Evolutionary conservation across 129 eudicot genomes (phyloP).

Genomic region (Arctium lappa): DNA sequence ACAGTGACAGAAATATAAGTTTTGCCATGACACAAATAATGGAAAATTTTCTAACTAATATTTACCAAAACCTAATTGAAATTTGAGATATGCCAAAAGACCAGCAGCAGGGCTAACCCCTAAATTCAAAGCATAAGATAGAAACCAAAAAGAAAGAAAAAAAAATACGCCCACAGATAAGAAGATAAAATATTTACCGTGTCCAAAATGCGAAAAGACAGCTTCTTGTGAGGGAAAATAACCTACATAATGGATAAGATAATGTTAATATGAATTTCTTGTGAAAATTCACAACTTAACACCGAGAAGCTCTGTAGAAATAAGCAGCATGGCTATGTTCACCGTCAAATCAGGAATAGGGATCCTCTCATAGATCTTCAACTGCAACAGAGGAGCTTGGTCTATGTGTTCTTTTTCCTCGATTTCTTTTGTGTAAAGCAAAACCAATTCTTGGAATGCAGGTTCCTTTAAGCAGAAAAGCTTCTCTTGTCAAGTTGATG

Average conservation of each 20-base stretch:
- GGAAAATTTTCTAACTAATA: neutral
- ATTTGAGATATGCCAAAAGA: neutral
- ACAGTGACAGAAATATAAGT: neutral
- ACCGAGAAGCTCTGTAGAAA: neutral
- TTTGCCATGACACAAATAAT: neutral
- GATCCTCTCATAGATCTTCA: slow-evolving; percentile 89
- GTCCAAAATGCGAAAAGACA: slow-evolving; percentile 96
- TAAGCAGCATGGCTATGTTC: slow-evolving; percentile 24
- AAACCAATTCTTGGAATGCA: slow-evolving; percentile 81
- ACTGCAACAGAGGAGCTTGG: slow-evolving; percentile 60
- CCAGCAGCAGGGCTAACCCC: neutral
- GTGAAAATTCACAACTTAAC: neutral
- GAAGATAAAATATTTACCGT: slow-evolving; percentile 48
- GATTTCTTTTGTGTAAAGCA: slow-evolving; percentile 71
- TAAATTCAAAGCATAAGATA: slow-evolving; percentile 2
- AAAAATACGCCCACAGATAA: neutral
- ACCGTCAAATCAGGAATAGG: slow-evolving; percentile 96
- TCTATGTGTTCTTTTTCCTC: slow-evolving; percentile 37
- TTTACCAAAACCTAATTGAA: neutral
- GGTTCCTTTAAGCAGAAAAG: slow-evolving; percentile 66
- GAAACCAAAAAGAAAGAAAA: neutral
- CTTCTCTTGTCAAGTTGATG: slow-evolving; percentile 12
- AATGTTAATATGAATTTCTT: neutral
- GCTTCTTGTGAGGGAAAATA: slow-evolving; percentile 94
- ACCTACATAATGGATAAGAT: slow-evolving; percentile 50